A percentile compares a stretch with the other conserved stretches of the same genome.
Evolutionary conservation across 140 eudicot genomes (phyloP).

Genomic region (Erigeron philadelphicus): DNA sequence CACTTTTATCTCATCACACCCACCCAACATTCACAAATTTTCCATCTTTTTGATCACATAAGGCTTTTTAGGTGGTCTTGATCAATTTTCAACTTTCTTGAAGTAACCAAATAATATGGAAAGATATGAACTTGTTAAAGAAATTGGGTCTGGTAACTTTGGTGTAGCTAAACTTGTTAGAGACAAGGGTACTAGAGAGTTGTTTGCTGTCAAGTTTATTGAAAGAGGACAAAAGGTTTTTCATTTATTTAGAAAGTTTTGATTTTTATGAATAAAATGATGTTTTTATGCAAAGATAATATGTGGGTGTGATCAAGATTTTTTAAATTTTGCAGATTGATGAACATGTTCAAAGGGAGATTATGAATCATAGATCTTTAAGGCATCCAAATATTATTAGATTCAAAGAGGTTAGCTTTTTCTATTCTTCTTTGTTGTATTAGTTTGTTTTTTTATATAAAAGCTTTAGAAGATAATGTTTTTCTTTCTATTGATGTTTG

Average conservation of each 20-base stretch:
- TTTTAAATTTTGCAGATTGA: conserved; percentile 61
- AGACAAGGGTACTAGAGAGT: conserved; percentile 40
- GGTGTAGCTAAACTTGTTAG: conserved; percentile 73
- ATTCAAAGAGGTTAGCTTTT: conserved; percentile 66
- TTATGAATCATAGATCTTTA: conserved; percentile 76
- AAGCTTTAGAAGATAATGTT: too few species aligned
- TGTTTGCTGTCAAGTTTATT: conserved; percentile 65
- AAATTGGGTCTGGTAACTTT: conserved; percentile 64
- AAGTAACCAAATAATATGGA: conserved; percentile 38
- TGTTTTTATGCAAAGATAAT: neutral
- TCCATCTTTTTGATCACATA: conserved; percentile 5
- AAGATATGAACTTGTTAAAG: conserved; percentile 52
- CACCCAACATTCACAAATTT: conserved; percentile 24
- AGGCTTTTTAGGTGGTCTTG: conserved; percentile 12
- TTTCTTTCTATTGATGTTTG: conserved; percentile 1
- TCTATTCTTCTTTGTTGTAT: neutral
- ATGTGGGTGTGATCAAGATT: conserved; percentile 7
- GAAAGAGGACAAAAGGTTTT: conserved; percentile 60
- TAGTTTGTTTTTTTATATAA: too few species aligned
- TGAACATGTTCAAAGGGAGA: conserved; percentile 86
- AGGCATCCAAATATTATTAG: conserved; percentile 81
- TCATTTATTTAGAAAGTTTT: conserved; percentile 3
- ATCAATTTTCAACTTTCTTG: conserved; percentile 24
- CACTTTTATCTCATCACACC: conserved; percentile 18
- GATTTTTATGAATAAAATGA: neutral